Conservation (phyloP, 2,329 filamentous ascomycete species). For the Ceratocystis huliohia region DNA sequence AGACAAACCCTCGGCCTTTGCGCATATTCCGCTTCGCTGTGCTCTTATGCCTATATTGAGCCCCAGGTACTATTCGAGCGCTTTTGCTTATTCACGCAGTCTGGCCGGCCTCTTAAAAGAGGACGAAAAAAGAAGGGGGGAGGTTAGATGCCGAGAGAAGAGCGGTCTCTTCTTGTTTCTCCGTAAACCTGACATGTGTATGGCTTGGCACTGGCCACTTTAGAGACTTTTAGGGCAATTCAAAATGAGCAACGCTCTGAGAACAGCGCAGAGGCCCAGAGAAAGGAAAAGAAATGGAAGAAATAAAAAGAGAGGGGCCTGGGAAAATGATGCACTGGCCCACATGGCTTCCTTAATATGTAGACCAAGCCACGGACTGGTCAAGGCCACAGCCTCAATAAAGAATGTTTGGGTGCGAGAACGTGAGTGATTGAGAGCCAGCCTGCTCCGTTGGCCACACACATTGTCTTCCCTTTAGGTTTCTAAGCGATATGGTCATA, state of each 20-base stretch:
- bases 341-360: neutral
- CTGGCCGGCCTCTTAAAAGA: neutral
- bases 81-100: neutral
- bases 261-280: neutral
- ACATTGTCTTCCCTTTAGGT: neutral
- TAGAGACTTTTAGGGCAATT: no score
- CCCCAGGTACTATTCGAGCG: neutral
- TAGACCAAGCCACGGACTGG: neutral
- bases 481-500: slow-evolving; percentile 5
- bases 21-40: neutral
- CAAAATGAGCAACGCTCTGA: no score
- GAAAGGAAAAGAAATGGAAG: neutral
- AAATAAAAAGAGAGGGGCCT: neutral
- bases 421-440: neutral
- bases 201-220: neutral
- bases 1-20: neutral
- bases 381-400: neutral
- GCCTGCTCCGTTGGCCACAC: neutral
- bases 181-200: neutral
- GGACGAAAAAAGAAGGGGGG: neutral
- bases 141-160: neutral
- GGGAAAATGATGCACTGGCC: neutral
- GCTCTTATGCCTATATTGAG: neutral
- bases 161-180: neutral
- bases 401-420: no score